A percentile compares a stretch with the other conserved stretches of the same genome.
Conservation (phyloP, 306 rosid genomes). For the Citrullus mucosospermus region DNA sequence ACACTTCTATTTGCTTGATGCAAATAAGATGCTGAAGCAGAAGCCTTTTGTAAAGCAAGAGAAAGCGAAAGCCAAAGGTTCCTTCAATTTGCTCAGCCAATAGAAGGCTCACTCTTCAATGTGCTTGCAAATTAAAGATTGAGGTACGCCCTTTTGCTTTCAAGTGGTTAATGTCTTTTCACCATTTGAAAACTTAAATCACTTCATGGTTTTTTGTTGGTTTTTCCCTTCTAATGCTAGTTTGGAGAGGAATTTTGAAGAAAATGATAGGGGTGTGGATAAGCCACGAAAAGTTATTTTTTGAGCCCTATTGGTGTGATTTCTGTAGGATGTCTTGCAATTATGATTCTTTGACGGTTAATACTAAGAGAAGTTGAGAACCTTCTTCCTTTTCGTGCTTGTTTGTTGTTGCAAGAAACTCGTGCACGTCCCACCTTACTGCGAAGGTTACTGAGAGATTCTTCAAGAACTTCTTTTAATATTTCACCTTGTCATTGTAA, state of each 20-base stretch:
- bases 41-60: background rate
- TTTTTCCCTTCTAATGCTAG: background rate
- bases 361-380: background rate
- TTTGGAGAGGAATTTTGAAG: background rate
- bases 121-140: background rate
- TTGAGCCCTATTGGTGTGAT: background rate
- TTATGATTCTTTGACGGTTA: background rate
- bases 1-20: background rate
- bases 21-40: conserved; percentile 3
- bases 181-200: background rate
- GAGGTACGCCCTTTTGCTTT: conserved; percentile 1
- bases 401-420: background rate
- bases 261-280: background rate
- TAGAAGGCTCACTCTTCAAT: conserved; percentile 1
- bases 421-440: background rate
- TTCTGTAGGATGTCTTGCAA: background rate
- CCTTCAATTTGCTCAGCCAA: background rate
- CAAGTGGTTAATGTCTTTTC: background rate
- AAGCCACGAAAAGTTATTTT: background rate
- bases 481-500: background rate
- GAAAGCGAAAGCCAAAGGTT: conserved; percentile 1
- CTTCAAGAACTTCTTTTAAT: background rate
- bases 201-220: background rate
- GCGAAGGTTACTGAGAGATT: background rate
- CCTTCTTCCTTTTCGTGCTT: background rate